Base-by-base conservation (phyloP, 2,329 filamentous ascomycete genomes). In the Fusarium keratoplasticum region DNA sequence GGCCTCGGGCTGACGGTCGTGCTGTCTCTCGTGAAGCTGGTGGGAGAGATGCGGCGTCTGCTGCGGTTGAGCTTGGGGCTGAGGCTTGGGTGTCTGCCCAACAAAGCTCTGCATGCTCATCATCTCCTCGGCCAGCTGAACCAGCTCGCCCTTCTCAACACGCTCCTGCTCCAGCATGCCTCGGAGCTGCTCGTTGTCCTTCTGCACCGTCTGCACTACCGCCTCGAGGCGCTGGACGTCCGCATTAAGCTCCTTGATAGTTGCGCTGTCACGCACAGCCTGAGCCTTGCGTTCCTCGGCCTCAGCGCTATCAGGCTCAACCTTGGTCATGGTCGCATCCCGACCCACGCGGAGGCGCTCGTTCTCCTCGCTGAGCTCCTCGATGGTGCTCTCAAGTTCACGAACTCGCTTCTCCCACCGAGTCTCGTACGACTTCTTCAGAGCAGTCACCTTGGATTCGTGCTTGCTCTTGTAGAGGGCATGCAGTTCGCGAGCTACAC, bases 401-500 rank as follows among this genome's bases (percentile, higher is more conserved):
- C 90, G 90, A 66, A 96, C 90, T 79, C 93, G 94, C 87, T 97
- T 97, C 83, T 97, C 95, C 90, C 95, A 96, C 64, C 96, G 92
- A 55, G 90, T 89, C 82, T 98, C 95, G 84, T 98, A 93, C 71
- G 89, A 92, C 84, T 92, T 92, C 85, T 93, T 98, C 74, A 99
- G 87, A 5, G 95, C 96, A 1, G 94, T 90, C 52, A 98, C 96
- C 86, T 99, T 99, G 72, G 92, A 94, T 85, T 98, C 96, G 82
- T 99, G 96, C 85, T 99, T 99, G 80, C 93, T 92, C 86, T 98
- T 98, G 89, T 99, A 99, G 13, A 98, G 88, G 0, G 92, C 89
- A 81, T 99, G 96, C 44, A 99, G 88, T 80, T 99, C 96, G 33
- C 95, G 90, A n/a, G 96, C 95, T 44, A 98, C 95, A 75, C 95